Evolutionary conservation across 148 eudicot species (phyloP).

Genomic region (Agrostemma githago): DNA sequence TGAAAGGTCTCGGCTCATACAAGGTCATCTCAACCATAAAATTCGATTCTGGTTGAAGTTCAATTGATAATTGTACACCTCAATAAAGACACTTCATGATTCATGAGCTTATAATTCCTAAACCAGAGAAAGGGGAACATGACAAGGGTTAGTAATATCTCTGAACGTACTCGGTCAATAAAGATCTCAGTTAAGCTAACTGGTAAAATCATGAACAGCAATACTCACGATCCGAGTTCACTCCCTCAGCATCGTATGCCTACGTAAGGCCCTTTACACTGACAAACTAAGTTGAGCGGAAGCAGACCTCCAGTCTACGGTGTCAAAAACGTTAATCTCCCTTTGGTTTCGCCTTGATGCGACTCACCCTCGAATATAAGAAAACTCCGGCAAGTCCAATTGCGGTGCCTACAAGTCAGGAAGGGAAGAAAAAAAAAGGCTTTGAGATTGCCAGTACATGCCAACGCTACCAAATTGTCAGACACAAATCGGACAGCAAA

Average conservation of each 20-base stretch:
- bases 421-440: not conserved
- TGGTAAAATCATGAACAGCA: no score
- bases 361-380: slow-evolving; percentile 75
- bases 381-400: slow-evolving; percentile 93
- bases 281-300: no score
- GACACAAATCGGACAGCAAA: not conserved
- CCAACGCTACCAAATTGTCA: not conserved
- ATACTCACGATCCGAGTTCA: no score
- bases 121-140: not conserved
- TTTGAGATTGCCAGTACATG: not conserved
- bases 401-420: slow-evolving; percentile 58
- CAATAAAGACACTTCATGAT: no score
- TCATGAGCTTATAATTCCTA: no score
- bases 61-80: no score
- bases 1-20: no score
- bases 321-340: slow-evolving; percentile 34
- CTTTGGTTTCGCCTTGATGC: slow-evolving; percentile 69
- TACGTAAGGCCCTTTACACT: no score
- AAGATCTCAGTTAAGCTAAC: no score
- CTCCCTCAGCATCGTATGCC: not conserved
- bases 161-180: not conserved
- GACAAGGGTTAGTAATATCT: not conserved
- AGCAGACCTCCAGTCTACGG: not conserved
- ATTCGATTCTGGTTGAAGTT: no score
- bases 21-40: no score